Percentiles rank a stretch among this genome's conserved stretches.
Evolutionary conservation across 2,329 filamentous ascomycete genomes (phyloP).

Genomic region (Stylonectria norvegica): DNA sequence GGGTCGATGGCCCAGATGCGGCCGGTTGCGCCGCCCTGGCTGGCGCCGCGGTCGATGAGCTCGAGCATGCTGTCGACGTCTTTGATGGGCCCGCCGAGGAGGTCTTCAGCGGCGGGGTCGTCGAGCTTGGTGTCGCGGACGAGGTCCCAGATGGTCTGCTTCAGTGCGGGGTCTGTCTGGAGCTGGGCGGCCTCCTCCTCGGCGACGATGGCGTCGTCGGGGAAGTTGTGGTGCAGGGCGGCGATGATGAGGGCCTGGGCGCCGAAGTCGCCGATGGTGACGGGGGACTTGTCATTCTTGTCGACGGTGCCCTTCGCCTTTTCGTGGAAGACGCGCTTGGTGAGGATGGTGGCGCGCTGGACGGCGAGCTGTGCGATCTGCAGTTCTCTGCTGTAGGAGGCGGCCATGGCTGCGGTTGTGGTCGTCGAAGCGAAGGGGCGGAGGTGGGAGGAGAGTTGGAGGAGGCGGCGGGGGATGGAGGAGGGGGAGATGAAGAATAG

Average conservation of each 20-base stretch:
- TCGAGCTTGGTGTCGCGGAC: conserved; percentile 69
- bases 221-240: conserved; percentile 86
- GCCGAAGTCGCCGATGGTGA: conserved; percentile 97
- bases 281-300: conserved; percentile 93
- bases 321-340: conserved; percentile 61
- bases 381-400: conserved; percentile 71
- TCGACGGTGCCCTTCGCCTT: conserved; percentile 87
- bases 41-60: conserved; percentile 65
- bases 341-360: conserved; percentile 64
- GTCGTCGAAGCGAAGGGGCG: conserved; percentile 10
- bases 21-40: conserved; percentile 67
- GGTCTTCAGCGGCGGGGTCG: conserved; percentile 55
- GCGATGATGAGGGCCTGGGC: conserved; percentile 95
- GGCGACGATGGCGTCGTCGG: conserved; percentile 83
- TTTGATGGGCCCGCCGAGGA: conserved; percentile 64
- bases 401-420: conserved; percentile 31
- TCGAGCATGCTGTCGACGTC: conserved; percentile 64
- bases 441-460: conserved; percentile 16
- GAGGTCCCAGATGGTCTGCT: conserved; percentile 73
- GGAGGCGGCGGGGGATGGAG: conserved; percentile 27
- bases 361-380: conserved; percentile 83
- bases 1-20: conserved; percentile 96
- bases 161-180: conserved; percentile 65
- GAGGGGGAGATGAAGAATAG: conserved; percentile 25
- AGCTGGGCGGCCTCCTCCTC: conserved; percentile 89